Evolutionary conservation across 2,329 filamentous ascomycete genomes (phyloP), one percentile per base, ranked within the genome.

Genomic region (Colletotrichum viniferum): DNA sequence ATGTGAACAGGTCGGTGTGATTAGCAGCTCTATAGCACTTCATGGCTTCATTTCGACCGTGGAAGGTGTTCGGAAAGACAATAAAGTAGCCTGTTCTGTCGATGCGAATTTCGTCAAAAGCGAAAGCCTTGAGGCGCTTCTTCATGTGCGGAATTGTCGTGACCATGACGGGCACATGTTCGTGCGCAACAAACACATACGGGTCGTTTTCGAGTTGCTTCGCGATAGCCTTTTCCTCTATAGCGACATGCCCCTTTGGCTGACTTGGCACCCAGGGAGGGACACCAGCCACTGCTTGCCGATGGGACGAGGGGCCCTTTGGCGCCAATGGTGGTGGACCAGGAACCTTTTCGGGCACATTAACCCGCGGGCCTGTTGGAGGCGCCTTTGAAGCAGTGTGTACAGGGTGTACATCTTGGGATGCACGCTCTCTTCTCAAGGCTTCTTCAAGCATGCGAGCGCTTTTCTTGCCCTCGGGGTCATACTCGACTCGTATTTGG

Each of bases 31-130:
- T 89, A 83, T 92, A 96, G 82, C 96, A 98, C 77, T 94, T 90
- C 78, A 95, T 93, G 1, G 95, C 93, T 84, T 98, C 96, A 71
- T 93, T 89, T 79, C 96, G 93, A 4, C 96, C 96, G 10, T 90
- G 88, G 70, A 91, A 90, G 3, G 92, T 95, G 79, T 96, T 94
- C 66, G 94, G 92, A 81, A 99, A 99, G n/a, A 96, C 88, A 68
- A 98, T 92, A 82, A 95, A 98, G 84, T 98, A 99, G 1, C 97
- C 97, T 1, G 92, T 94, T 74, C 92, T 92, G 82, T 99, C 97
- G 75, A 94, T 92, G 38, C 95, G 91, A 67, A 99, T 94, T 65
- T 96, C 93, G 77, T 95, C 92, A 85, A 96, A 95, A 74, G 91
- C 89, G 82, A 94, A 98, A 66, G 93, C 92, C 84, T 96, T 97